Evolutionary conservation across 768 basidiomycete genomes (phyloP), one percentile per base, ranked within the genome.

Genomic region (Grammothele lineata): DNA sequence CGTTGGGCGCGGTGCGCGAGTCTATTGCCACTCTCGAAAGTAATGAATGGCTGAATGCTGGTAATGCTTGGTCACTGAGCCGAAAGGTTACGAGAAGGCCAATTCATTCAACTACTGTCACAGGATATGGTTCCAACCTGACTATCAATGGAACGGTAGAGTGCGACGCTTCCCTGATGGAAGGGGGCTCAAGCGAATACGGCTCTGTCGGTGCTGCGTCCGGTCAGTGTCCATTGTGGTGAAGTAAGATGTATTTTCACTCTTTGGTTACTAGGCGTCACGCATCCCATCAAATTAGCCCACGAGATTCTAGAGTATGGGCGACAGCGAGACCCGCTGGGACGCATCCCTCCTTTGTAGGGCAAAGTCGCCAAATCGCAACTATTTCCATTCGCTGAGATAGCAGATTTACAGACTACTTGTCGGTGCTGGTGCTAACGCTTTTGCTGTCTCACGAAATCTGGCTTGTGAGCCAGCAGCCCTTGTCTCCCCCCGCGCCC

Each of bases 111-210:
- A n/a, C n/a, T n/a, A 22, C 30, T 37, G 21, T 22, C 21, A 18
- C 42, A 83, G 87, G 88, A 1, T 79, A 75, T 50, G 88, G 90
- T 4, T 87, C 89, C 2, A 92, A 91, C 61, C 67, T 92, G 37
- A 89, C 86, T 0, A 53, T 83, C 3, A 70, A 77, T n/a, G 87
- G 90, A 12, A 69, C 67, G 2, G 87, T 90, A 15, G 89, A 92
- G 66, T 91, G 89, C 56, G 89, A 92, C 56, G 88, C 89, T 7
- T 75, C 85, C 11, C 69, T 91, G 46, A 87, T 88, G 81, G 66
- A 70, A 18, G 75, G 76, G 19, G 64, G 62, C 3, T 62, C 64
- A 0, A 59, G 63, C 18, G 63, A 66, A n/a, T 92, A 86, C 59
- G 89, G 87, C 22, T 80, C 83, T 54, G 76, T 83, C 15, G 90